Evolutionary conservation across 352 stramenopile genomes (phyloP).

Genomic region (Pythium utonaiense): DNA sequence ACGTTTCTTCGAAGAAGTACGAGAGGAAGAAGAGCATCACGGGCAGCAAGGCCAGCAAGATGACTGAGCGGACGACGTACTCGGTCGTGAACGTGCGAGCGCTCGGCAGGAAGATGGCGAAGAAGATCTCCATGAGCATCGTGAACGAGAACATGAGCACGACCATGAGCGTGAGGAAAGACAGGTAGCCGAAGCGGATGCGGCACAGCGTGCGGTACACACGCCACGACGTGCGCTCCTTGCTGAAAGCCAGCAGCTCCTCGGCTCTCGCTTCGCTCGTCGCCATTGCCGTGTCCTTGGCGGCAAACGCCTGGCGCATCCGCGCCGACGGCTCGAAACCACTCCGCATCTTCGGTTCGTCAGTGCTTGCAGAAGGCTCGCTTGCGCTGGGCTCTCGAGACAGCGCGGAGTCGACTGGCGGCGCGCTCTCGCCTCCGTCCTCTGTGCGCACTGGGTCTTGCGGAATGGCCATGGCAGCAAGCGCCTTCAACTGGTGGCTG

Average conservation of each 20-base stretch:
- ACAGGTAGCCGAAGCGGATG: conserved; percentile 75
- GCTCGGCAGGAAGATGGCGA: conserved; percentile 77
- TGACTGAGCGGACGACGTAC: conserved; percentile 54
- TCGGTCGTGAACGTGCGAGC: conserved; percentile 61
- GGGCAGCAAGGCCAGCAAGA: conserved; percentile 54
- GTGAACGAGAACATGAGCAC: conserved; percentile 85
- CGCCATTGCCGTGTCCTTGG: conserved; percentile 31
- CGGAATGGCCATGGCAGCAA: conserved; percentile 7
- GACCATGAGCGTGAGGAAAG: conserved; percentile 80
- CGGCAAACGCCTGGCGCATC: conserved; percentile 10
- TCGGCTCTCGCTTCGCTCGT: conserved; percentile 48
- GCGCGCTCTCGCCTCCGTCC: conserved; percentile 6
- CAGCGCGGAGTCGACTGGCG: too few relatives aligned
- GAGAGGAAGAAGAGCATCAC: conserved; percentile 72
- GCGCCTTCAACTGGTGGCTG: neutral
- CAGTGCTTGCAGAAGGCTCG: too few relatives aligned
- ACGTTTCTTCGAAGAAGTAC: conserved; percentile 75
- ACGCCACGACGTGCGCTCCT: conserved; percentile 42
- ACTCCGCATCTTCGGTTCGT: conserved; percentile 48
- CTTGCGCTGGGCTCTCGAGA: conserved; percentile 2
- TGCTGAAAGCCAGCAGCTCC: conserved; percentile 51
- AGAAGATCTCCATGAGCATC: conserved; percentile 84
- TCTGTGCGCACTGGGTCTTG: conserved; percentile 5
- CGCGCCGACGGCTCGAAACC: conserved; percentile 29
- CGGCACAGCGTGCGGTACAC: conserved; percentile 75